These are phyloP conservation scores for Aureococcus anophagefferens DNA, from an alignment of 108 stramenopile species.

Conservation along the genomic window DNA sequence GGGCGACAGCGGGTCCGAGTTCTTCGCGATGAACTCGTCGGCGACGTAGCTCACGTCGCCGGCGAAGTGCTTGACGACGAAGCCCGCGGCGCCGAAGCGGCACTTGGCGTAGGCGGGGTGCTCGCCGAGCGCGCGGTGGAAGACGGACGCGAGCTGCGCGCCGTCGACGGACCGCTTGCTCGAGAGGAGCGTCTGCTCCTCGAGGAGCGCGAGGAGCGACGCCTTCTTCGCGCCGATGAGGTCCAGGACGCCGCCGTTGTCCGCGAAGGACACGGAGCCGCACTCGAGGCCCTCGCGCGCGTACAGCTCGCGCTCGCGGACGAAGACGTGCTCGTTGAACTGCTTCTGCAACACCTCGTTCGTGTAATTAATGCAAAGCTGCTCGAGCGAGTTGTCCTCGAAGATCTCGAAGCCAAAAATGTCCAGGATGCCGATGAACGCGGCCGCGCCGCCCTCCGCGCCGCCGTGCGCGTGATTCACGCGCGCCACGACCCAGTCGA, in stretches of 20 bases:
- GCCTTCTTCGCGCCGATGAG: conserved; percentile 41
- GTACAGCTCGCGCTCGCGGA: conserved; percentile 54
- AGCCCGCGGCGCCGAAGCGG: conserved; percentile 2
- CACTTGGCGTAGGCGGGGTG: background rate
- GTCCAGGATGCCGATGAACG: conserved; percentile 31
- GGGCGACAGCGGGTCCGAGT: background rate
- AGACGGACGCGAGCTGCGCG: background rate
- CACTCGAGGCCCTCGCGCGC: conserved; percentile 48
- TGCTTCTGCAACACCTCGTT: conserved; percentile 59
- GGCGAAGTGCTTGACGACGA: conserved; percentile 21
- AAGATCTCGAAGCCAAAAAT: conserved; percentile 47
- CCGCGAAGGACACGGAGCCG: conserved; percentile 37
- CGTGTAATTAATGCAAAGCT: conserved; percentile 46
- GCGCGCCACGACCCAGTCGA: conserved; percentile 31
- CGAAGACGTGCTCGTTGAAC: conserved; percentile 50
- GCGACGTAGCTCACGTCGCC: conserved; percentile 19
- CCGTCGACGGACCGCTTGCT: background rate
- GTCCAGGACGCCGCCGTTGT: conserved; percentile 49
- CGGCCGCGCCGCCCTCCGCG: conserved; percentile 8
- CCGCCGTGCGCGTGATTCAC: conserved; percentile 31
- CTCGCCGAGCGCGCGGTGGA: background rate
- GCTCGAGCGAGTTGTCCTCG: conserved; percentile 40
- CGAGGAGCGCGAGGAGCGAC: conserved; percentile 40
- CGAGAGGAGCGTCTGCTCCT: conserved; percentile 36
- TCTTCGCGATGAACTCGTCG: conserved; percentile 18